Base-by-base conservation (phyloP, 225 moss, liverwort and hornwort species). In the Antitrichia curtipendula region DNA sequence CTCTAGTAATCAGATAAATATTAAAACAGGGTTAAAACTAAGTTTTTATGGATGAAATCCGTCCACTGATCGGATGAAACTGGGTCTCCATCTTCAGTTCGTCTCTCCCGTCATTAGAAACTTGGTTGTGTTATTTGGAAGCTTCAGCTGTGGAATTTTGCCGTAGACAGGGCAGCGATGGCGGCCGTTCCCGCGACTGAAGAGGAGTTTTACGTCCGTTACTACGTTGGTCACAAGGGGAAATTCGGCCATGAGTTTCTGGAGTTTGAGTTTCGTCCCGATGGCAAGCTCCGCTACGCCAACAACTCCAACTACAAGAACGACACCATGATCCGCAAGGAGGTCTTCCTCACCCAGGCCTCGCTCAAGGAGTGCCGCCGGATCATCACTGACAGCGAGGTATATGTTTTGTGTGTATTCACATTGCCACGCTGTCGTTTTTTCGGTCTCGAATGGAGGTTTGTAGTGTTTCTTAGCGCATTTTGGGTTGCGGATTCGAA, bases 221-320 rank as follows among this genome's bases (percentile, higher is more conserved):
- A 93, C 64, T 94, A 94, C 40, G 94, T 94, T 10, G 94, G 94
- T 19, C 94, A 93, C 82, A 94, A 94, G 85, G 93, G 93, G 3
- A 94, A 94, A 86, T 94, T 94, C 79, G 94, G 94, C 49, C 94
- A 94, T 47, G 94, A 93, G 85, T 94, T 94, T 85, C 89, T 94
- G n/a, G 94, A 94, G 88, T 88, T 88, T 31, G 88, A 84, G 78
- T 88, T 88, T 58, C 84, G 88, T 54, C 93, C 94, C 38, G 92
- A 94, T 43, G 94, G 94, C 90, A 93, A 93, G 83, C 94, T 94
- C 47, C 94, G 94, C 52, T 94, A 94, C 40, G 94, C 94, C 49
- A 94, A 94, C 88, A 94, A 94, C 85, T 94, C 94, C 88, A 94
- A 94, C 86, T 94, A 94, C 88, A 92, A 94, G 93, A 94, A 94